Evolutionary conservation across 2,329 filamentous ascomycete species (phyloP).

Genomic region (Fusarium nanum): DNA sequence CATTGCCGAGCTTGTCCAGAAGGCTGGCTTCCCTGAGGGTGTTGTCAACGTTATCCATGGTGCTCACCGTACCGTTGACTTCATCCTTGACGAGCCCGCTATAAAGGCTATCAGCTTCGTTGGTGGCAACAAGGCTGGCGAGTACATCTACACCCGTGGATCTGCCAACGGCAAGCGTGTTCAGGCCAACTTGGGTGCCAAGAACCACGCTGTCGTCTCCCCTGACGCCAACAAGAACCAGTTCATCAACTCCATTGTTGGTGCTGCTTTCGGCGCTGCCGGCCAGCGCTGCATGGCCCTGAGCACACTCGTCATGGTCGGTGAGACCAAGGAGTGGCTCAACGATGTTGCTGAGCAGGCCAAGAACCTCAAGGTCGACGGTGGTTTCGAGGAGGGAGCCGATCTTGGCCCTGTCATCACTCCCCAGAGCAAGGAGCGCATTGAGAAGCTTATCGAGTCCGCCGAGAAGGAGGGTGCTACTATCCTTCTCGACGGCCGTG

Average conservation of each 20-base stretch:
- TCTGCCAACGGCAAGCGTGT: slow-evolving; percentile 89
- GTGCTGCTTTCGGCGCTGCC: slow-evolving; percentile 85
- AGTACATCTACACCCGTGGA: slow-evolving; percentile 84
- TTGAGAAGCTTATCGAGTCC: slow-evolving; percentile 78
- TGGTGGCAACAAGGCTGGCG: slow-evolving; percentile 86
- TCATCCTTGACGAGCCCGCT: slow-evolving; percentile 84
- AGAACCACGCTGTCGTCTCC: slow-evolving; percentile 87
- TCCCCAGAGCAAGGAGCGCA: slow-evolving; percentile 80
- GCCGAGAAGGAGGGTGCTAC: slow-evolving; percentile 85
- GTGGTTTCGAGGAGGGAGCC: slow-evolving; percentile 82
- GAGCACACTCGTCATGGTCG: slow-evolving; percentile 84
- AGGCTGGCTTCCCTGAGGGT: slow-evolving; percentile 84
- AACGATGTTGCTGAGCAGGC: slow-evolving; percentile 81
- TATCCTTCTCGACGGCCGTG: slow-evolving; percentile 83
- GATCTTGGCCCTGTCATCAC: slow-evolving; percentile 87
- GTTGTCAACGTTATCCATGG: slow-evolving; percentile 88
- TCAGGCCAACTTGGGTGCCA: slow-evolving; percentile 87
- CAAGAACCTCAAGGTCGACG: slow-evolving; percentile 78
- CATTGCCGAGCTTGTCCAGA: slow-evolving; percentile 79
- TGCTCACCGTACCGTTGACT: slow-evolving; percentile 83
- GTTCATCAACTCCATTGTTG: slow-evolving; percentile 84
- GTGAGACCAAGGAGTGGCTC: slow-evolving; percentile 87
- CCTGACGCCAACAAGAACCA: slow-evolving; percentile 93
- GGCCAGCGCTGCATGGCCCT: slow-evolving; percentile 90
- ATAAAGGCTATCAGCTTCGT: slow-evolving; percentile 92